Conservation (phyloP, 306 rosid species). For the Citrullus colocynthis region DNA sequence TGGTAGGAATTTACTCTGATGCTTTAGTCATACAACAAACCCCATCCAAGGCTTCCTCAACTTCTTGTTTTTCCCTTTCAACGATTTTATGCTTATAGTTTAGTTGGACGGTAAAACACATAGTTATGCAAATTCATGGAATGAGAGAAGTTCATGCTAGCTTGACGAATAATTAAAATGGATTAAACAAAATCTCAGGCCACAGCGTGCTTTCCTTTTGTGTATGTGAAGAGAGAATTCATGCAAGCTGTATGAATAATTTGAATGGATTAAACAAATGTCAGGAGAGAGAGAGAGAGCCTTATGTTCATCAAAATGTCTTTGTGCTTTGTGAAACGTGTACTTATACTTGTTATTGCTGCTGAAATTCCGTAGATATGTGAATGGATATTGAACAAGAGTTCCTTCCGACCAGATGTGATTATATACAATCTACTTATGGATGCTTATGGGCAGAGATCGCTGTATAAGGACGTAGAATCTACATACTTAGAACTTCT, state of each 20-base stretch:
- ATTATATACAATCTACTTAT: constrained; percentile 84
- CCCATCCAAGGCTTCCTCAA: not conserved
- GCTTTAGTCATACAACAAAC: not conserved
- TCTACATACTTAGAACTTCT: constrained; percentile 70
- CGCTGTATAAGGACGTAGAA: constrained; percentile 56
- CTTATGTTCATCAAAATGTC: not conserved
- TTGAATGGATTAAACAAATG: not conserved
- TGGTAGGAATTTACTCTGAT: constrained; percentile 32
- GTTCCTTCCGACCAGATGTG: constrained; percentile 82
- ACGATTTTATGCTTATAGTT: not conserved
- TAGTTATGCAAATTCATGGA: not conserved
- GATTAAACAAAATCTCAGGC: not conserved
- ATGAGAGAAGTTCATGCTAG: not conserved
- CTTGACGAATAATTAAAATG: not conserved
- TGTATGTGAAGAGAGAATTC: not conserved
- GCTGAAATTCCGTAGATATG: constrained; percentile 39
- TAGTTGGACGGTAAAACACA: not conserved
- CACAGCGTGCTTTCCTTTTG: not conserved
- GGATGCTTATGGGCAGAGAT: constrained; percentile 77
- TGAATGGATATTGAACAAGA: constrained; percentile 70
- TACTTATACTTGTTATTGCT: not conserved
- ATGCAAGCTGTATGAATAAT: not conserved
- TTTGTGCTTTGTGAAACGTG: not conserved
- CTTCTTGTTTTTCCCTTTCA: not conserved
- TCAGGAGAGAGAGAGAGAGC: not conserved